Conservation (phyloP, 75 land plant species). For the Pinus taeda region DNA sequence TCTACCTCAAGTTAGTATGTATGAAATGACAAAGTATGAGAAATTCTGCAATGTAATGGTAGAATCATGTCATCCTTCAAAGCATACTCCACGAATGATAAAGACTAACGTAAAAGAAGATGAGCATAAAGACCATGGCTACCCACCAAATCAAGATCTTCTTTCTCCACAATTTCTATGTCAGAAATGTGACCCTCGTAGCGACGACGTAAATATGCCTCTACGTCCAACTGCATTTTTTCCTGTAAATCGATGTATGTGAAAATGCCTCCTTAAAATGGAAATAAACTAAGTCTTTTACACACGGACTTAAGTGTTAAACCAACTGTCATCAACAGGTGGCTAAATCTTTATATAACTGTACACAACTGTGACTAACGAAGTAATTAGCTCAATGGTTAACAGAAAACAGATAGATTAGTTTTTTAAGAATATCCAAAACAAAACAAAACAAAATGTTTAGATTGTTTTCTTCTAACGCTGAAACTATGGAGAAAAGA, state of each 20-base stretch:
- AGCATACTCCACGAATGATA: not conserved
- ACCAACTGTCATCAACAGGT: not conserved
- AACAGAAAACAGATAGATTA: not conserved
- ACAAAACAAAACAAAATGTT: not conserved
- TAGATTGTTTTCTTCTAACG: not conserved
- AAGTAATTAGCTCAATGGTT: not conserved
- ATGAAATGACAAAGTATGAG: not conserved
- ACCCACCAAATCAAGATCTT: slow-evolving; percentile 86
- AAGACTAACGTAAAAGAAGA: not conserved
- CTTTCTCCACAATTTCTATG: slow-evolving; percentile 79
- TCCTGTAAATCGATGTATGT: slow-evolving; percentile 26
- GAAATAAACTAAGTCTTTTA: no score
- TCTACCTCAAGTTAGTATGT: not conserved
- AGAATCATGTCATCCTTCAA: not conserved
- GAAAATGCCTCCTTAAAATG: not conserved
- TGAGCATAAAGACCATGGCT: not conserved
- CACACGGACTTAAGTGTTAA: not conserved
- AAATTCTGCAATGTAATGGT: not conserved
- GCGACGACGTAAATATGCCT: slow-evolving; percentile 75
- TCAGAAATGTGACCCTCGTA: slow-evolving; percentile 75
- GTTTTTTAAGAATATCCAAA: not conserved
- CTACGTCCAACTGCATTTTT: slow-evolving; percentile 82
- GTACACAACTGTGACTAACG: not conserved
- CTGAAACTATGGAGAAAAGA: not conserved
- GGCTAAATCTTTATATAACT: not conserved